Percentiles rank a stretch among this genome's conserved stretches.
These are phyloP conservation scores for Hymenotorrendiella dingleyae DNA, from an alignment of 2,329 filamentous ascomycete genomes.

Conservation along the genomic window DNA sequence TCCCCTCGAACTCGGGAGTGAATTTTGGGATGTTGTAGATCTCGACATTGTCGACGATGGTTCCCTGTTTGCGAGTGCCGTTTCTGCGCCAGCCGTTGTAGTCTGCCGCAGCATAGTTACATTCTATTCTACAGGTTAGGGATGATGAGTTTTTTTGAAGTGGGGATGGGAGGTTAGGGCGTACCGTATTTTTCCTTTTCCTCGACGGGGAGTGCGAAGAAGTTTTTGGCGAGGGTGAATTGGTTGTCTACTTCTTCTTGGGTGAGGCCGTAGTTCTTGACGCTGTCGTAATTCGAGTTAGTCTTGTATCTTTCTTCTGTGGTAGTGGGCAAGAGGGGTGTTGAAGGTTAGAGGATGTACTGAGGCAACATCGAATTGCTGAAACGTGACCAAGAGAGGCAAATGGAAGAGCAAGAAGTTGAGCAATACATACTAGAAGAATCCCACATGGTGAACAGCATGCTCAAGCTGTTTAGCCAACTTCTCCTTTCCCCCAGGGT, in stretches of 20 bases:
- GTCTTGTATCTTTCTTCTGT: background rate
- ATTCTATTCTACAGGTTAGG: no score
- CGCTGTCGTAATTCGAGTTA: constrained; percentile 17
- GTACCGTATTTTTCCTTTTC: constrained; percentile 43
- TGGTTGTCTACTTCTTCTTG: constrained; percentile 56
- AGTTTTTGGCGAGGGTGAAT: constrained; percentile 53
- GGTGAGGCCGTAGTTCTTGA: constrained; percentile 55
- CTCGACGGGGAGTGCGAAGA: constrained; percentile 49
- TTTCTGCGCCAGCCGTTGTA: constrained; percentile 52
- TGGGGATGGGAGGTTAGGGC: no score
- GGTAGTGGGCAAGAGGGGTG: background rate
- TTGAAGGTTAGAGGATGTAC: no score
- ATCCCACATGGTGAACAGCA: constrained; percentile 43
- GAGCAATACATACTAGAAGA: no score
- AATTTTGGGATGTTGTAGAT: constrained; percentile 58
- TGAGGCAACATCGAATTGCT: no score
- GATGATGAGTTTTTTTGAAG: no score
- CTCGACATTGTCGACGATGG: constrained; percentile 47
- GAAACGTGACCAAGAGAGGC: no score
- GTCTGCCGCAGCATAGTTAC: constrained; percentile 44
- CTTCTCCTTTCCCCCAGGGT: constrained; percentile 43
- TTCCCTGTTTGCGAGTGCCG: constrained; percentile 26
- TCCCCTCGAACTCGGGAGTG: constrained; percentile 38
- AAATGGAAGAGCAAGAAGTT: no score
- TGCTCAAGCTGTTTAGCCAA: constrained; percentile 47